A percentile compares a stretch with the other conserved stretches of the same genome.
Conservation (phyloP, 139 green algal genomes). For the Marvania coccoides region DNA sequence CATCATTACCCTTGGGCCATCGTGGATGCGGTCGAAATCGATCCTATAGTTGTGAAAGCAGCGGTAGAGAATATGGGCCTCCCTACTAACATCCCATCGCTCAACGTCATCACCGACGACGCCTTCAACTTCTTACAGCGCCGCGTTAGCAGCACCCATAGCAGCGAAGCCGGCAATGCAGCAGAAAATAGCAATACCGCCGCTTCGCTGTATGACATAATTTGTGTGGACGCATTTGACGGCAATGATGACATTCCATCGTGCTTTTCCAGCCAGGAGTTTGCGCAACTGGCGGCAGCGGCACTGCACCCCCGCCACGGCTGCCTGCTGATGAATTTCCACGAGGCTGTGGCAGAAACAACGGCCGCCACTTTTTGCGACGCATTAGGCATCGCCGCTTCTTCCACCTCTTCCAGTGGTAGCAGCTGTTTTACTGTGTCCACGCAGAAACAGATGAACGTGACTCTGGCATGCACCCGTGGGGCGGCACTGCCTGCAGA, state of each 20-base stretch:
- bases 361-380: neutral
- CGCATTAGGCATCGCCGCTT: neutral
- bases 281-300: conserved; percentile 11
- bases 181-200: too few species aligned
- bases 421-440: conserved; percentile 2
- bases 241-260: conserved; percentile 37
- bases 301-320: conserved; percentile 42
- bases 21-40: conserved; percentile 49
- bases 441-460: conserved; percentile 8
- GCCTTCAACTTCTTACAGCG: neutral
- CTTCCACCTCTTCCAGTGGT: neutral
- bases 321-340: conserved; percentile 41
- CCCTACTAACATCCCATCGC: neutral
- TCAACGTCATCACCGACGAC: conserved; percentile 9
- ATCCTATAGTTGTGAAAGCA: conserved; percentile 38
- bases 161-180: neutral
- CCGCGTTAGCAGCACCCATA: too few species aligned
- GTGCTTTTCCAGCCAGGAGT: neutral
- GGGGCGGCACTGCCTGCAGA: conserved; percentile 1
- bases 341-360: neutral
- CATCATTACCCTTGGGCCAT: conserved; percentile 32
- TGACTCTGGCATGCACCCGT: neutral
- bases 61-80: conserved; percentile 43
- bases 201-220: conserved; percentile 40
- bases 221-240: conserved; percentile 53